Percentiles rank a stretch among this genome's conserved stretches.
Conservation (phyloP, 1,284 basidiomycete species). For the Inonotus hispidus region DNA sequence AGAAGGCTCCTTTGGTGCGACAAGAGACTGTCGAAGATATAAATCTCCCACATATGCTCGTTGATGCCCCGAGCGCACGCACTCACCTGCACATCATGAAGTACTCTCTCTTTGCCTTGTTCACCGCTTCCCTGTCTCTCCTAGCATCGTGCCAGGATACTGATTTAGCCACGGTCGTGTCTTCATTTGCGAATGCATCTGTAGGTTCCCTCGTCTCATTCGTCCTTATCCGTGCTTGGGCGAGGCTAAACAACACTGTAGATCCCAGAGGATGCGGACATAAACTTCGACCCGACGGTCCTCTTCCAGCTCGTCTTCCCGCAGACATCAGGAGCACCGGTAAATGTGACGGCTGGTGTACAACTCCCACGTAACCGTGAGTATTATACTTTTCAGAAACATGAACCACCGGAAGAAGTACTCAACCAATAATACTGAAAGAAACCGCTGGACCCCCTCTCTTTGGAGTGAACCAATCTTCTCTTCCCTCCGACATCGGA, state of each 20-base stretch:
- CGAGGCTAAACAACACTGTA: neutral
- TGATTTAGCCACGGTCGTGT: constrained; percentile 1
- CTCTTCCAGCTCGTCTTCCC: constrained; percentile 17
- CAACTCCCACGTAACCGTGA: constrained; percentile 16
- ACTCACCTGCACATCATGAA: neutral
- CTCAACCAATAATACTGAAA: neutral
- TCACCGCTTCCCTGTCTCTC: neutral
- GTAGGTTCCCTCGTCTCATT: constrained; percentile 1
- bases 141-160: constrained; percentile 10
- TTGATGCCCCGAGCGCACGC: neutral
- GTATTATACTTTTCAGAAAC: neutral
- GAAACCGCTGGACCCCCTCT: constrained; percentile 19
- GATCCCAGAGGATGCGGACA: constrained; percentile 11
- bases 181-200: constrained; percentile 10
- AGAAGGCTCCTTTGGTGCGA: neutral
- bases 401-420: neutral
- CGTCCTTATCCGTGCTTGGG: neutral
- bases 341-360: constrained; percentile 11
- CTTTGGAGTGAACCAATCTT: constrained; percentile 11
- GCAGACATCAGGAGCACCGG: neutral
- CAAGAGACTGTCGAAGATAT: neutral
- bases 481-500: neutral
- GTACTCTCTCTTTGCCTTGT: neutral
- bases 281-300: constrained; percentile 15
- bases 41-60: neutral